Evolutionary conservation across 2,329 filamentous ascomycete genomes (phyloP), one percentile per base, ranked within the genome.

Genomic region (Graphilbum fragrans): DNA sequence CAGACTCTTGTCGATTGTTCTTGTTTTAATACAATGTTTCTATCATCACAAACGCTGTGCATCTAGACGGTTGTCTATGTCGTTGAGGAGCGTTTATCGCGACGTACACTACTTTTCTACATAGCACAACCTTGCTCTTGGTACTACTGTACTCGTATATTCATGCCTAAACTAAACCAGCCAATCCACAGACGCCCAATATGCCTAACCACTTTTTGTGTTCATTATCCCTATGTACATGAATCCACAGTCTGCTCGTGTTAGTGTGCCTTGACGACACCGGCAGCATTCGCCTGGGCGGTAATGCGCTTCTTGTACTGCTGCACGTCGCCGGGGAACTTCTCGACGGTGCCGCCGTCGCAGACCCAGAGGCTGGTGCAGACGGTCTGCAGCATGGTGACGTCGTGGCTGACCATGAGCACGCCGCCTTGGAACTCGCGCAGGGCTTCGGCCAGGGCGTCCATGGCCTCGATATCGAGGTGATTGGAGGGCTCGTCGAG

Each of bases 401-500:
- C 92, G 58, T 98, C 92, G 82, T 98, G 92, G 56, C 85, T 94
- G 43, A 98, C 92, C 87, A 98, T 96, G 54, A 98, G 68, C 42
- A 98, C 88, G 59, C 92, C 92, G 47, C 92, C 92, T 64, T 94
- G 75, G 66, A 96, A 98, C 49, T 80, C 76, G 52, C 78, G 74
- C 52, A 98, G 69, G 16, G 92, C 92, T 23, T 82, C 78, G 5
- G 86, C 81, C 40, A 98, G 69, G 11, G 92, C 90, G 60, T 98
- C 92, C 92, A 98, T 95, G 49, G 92, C 92, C 62, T 98, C 92
- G 53, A 98, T 96, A 76, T 98, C 92, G 54, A 98, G 69, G 63
- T 98, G 92, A 69, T 98, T 98, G 49, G 86, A 94, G 59, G 92
- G 92, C 63, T 98, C 92, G 73, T 98, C 92, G 39, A 98, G 83